Base-by-base conservation (phyloP, 2,329 filamentous ascomycete species). In the Colletotrichum abscissum region DNA sequence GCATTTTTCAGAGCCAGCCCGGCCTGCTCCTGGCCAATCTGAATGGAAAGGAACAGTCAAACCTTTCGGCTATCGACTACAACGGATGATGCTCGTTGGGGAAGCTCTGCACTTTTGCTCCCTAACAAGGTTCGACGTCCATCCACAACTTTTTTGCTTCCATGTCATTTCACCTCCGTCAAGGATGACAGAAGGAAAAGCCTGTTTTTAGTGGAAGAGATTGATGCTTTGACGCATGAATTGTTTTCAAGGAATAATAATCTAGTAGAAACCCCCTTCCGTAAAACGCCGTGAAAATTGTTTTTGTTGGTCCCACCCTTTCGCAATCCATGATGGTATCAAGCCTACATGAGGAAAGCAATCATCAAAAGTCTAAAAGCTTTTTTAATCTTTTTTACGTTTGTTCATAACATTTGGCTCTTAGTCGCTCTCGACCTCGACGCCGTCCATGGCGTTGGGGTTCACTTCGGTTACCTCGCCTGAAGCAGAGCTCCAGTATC, bases 401-500 rank as follows among this genome's bases (percentile, higher is more conserved):
- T 60, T 63, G 52, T 49, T 52, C 67, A 60, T 65, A 49, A 7
- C 12, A 16, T 28, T 56, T 19, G 14, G 30, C 56, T 22, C 28
- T 67, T 60, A 74, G 28, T 75, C 74, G 64, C 69, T 75, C 12
- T 78, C 76, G 26, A 76, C 76, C n/a, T 79, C 78, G 33, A 82
- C 78, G 2, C 79, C 82, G n/a, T 84, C 82, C 78, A 85, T 85
- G 42, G 81, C 81, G 62, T 80, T 76, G 24, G 79, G 75, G 69
- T 85, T 81, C 33, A 87, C 84, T 78, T 92, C 89, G 5, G 88
- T 93, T 76, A 93, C 89, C 75, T 90, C 83, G 35, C 86, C 86
- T 26, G 81, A 86, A n/a, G 88, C 87, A 3, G 91, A 84, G 77
- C 84, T 90, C 91, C 91, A 93, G 82, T 92, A 90, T 28, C 88